phyloP scores from a whole-genome alignment of 176 grass and related monocot genomes.

The Cenchrus fungigraminus region DNA sequence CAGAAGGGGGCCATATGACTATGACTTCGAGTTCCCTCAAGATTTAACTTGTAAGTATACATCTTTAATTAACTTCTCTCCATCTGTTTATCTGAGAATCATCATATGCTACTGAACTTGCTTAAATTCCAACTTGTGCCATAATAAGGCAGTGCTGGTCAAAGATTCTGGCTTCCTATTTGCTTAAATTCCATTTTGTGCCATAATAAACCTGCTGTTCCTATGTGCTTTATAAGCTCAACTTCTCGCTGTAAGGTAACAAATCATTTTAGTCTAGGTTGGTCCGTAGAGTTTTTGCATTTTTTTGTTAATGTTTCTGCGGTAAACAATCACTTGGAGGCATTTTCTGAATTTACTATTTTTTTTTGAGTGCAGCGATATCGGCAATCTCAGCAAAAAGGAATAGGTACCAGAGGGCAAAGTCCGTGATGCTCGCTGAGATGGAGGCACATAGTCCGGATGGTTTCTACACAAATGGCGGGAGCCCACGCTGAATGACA shows the following conservation, averaged over 20 bases:
- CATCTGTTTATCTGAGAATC: neutral
- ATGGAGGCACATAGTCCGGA: constrained; percentile 79
- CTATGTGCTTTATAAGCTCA: neutral
- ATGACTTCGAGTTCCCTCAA: constrained; percentile 98
- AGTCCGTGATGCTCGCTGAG: constrained; percentile 92
- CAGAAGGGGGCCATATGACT: constrained; percentile 72
- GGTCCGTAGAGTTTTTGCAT: neutral
- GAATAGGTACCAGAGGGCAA: constrained; percentile 94
- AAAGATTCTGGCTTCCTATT: neutral
- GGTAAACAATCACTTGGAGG: neutral
- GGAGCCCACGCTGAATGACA: constrained; percentile 42
- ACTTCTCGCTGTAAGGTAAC: neutral
- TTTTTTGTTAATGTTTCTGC: neutral
- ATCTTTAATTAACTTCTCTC: neutral
- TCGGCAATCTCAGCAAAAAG: constrained; percentile 91
- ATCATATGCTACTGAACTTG: neutral
- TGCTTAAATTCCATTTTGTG: neutral
- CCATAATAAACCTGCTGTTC: no score
- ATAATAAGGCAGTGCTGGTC: neutral
- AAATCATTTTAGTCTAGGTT: neutral
- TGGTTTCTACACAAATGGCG: constrained; percentile 58
- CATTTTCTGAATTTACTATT: neutral
- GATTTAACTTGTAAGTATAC: constrained; percentile 86
- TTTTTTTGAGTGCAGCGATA: constrained; percentile 37
- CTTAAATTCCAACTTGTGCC: neutral